A percentile compares a stretch with the other conserved stretches of the same genome.
Evolutionary conservation across 164 flowering plant species (phyloP).

Genomic region (Hamamelis virginiana): DNA sequence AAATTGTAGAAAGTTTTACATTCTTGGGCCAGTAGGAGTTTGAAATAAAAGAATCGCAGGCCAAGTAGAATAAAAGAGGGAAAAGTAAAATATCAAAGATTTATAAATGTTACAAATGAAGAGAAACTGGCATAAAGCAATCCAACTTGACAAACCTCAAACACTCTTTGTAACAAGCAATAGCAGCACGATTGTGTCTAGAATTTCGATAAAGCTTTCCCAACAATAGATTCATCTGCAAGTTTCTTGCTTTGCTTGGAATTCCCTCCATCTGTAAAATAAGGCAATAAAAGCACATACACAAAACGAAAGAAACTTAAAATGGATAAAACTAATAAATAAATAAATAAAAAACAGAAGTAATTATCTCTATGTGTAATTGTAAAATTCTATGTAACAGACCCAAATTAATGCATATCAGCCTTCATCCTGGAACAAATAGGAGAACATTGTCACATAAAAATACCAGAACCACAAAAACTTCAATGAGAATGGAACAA

Average conservation of each 20-base stretch:
- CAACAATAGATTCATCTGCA: constrained; percentile 81
- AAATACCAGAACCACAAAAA: not conserved
- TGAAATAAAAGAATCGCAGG: not conserved
- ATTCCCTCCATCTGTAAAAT: constrained; percentile 84
- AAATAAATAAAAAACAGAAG: constrained; percentile 1
- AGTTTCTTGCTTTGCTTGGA: constrained; percentile 78
- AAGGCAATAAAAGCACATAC: constrained; percentile 2
- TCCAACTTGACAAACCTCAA: constrained; percentile 56
- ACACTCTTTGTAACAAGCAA: constrained; percentile 83
- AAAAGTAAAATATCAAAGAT: not conserved
- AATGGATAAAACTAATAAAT: not conserved
- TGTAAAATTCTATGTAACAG: not conserved
- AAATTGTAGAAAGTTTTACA: no score
- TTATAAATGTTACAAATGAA: not conserved
- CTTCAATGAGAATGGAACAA: no score
- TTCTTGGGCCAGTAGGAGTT: no score
- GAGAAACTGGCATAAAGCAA: not conserved
- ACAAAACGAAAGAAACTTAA: not conserved
- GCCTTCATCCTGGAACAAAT: not conserved
- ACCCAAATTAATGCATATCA: not conserved
- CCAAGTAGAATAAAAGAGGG: not conserved
- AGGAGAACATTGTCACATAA: not conserved
- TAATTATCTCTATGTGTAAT: not conserved
- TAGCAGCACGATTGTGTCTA: constrained; percentile 71
- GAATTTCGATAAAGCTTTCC: constrained; percentile 83